These are phyloP conservation scores for Venustampulla echinocandica DNA, from an alignment of 495 filamentous ascomycete genomes.

Conservation along the genomic window DNA sequence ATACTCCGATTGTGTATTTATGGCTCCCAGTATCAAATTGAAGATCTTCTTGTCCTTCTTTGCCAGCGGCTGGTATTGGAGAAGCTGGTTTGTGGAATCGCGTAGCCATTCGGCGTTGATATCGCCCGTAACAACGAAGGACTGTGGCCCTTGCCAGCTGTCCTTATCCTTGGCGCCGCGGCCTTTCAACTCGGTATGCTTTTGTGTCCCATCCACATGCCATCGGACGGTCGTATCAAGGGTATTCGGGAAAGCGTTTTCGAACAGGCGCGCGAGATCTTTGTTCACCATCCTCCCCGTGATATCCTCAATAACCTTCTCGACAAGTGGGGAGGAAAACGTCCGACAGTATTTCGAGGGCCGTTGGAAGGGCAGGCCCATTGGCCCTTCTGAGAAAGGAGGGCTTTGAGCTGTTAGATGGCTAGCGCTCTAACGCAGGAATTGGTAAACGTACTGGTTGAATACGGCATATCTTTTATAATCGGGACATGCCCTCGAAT, in stretches of 20 bases:
- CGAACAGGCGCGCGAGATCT: conserved; percentile 87
- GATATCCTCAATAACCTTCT: conserved; percentile 77
- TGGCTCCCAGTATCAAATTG: conserved; percentile 81
- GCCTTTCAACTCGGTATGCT: conserved; percentile 30
- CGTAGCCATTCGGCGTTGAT: conserved; percentile 98
- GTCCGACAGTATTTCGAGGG: conserved; percentile 75
- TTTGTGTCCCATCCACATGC: conserved; percentile 49
- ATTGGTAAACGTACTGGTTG: conserved; percentile 30
- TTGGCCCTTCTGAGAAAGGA: conserved; percentile 70
- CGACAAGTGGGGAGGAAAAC: conserved; percentile 76
- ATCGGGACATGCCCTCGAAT: conserved; percentile 35
- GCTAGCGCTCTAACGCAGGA: neutral
- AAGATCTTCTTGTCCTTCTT: conserved; percentile 66
- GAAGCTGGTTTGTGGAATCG: conserved; percentile 92
- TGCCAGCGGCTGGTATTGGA: conserved; percentile 79
- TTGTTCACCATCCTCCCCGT: conserved; percentile 71
- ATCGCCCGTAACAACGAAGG: conserved; percentile 97
- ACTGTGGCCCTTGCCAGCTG: conserved; percentile 76
- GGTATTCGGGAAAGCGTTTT: conserved; percentile 80
- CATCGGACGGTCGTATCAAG: conserved; percentile 40
- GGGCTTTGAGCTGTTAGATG: conserved; percentile 30
- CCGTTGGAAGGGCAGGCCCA: conserved; percentile 83
- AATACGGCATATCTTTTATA: conserved; percentile 39
- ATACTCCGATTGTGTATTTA: conserved; percentile 92
- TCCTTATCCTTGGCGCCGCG: conserved; percentile 35